A percentile compares a stretch with the other conserved stretches of the same genome.
These are phyloP conservation scores for Acanthamoeba royreba DNA, from an alignment of 208 protist genomes.

Conservation along the genomic window DNA sequence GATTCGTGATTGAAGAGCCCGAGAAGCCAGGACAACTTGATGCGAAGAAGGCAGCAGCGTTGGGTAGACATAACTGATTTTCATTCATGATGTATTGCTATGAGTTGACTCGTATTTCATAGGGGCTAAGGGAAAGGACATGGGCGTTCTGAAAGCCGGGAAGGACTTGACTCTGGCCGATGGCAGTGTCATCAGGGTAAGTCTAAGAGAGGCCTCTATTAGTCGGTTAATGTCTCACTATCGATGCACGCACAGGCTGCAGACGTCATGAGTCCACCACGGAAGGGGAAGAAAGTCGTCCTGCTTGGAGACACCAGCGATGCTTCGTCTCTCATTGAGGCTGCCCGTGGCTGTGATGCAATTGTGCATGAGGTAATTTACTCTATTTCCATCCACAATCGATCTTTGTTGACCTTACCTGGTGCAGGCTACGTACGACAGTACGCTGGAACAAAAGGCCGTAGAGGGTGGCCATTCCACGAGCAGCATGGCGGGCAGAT, in stretches of 20 bases:
- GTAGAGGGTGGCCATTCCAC: slow-evolving; percentile 56
- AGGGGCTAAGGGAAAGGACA: slow-evolving; percentile 52
- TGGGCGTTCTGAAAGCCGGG: slow-evolving; percentile 52
- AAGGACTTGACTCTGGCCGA: slow-evolving; percentile 47
- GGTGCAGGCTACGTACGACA: slow-evolving; percentile 4
- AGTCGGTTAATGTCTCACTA: not conserved
- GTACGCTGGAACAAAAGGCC: not conserved
- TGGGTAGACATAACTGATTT: not conserved
- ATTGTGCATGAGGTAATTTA: slow-evolving; percentile 57
- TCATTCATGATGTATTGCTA: not conserved
- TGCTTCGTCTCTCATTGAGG: slow-evolving; percentile 39
- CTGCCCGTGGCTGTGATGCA: slow-evolving; percentile 49
- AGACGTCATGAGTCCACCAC: slow-evolving; percentile 35
- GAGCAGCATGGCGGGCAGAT: slow-evolving; percentile 41
- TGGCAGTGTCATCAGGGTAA: slow-evolving; percentile 42
- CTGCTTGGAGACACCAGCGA: slow-evolving; percentile 64
- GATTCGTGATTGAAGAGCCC: slow-evolving; percentile 57
- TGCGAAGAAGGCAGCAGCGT: not conserved
- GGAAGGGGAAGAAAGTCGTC: slow-evolving; percentile 55
- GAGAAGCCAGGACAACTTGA: slow-evolving; percentile 59
- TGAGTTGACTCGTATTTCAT: not conserved
- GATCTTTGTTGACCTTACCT: not conserved
- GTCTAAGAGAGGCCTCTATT: not conserved
- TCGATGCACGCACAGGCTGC: not conserved
- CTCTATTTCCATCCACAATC: not conserved